Percentiles rank a stretch among this genome's conserved stretches.
These are phyloP conservation scores for Breviolum minutum DNA, from an alignment of 73 alveolate species.

Conservation along the genomic window DNA sequence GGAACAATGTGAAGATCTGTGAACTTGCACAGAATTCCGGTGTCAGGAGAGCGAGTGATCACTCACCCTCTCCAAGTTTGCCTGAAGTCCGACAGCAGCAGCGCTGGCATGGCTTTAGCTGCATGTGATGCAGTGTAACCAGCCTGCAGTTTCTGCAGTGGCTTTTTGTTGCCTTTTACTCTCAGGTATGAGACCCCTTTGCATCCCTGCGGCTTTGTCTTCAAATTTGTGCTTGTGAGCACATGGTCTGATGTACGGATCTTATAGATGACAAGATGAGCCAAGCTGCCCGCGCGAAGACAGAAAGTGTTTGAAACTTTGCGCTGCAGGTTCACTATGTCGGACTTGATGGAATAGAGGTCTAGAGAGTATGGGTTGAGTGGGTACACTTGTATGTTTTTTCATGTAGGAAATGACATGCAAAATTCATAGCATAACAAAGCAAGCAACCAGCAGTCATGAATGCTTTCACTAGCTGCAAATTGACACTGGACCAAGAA, in stretches of 20 bases:
- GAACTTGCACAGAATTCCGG: background rate
- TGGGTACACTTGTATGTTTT: background rate
- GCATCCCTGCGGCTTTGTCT: slow-evolving; percentile 81
- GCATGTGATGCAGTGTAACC: too few species aligned
- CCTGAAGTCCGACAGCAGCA: slow-evolving; percentile 33
- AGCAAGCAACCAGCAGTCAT: too few species aligned
- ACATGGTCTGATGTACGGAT: slow-evolving; percentile 66
- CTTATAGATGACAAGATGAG: background rate
- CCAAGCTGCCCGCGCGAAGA: background rate
- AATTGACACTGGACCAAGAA: too few species aligned
- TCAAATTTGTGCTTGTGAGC: slow-evolving; percentile 31
- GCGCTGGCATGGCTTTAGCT: background rate
- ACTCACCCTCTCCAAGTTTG: background rate
- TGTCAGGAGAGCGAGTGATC: slow-evolving; percentile 16
- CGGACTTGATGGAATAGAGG: slow-evolving; percentile 94
- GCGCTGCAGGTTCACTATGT: slow-evolving; percentile 52
- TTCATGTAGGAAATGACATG: too few species aligned
- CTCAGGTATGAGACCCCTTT: slow-evolving; percentile 82
- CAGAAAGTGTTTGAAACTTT: background rate
- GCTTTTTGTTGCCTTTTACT: background rate
- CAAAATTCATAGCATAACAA: too few species aligned
- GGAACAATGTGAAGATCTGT: too few species aligned
- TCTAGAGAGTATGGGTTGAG: background rate
- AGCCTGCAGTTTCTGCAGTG: too few species aligned
- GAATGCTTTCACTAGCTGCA: too few species aligned